Evolutionary conservation across 2,329 filamentous ascomycete genomes (phyloP).

Genomic region (Phialophora macrospora): DNA sequence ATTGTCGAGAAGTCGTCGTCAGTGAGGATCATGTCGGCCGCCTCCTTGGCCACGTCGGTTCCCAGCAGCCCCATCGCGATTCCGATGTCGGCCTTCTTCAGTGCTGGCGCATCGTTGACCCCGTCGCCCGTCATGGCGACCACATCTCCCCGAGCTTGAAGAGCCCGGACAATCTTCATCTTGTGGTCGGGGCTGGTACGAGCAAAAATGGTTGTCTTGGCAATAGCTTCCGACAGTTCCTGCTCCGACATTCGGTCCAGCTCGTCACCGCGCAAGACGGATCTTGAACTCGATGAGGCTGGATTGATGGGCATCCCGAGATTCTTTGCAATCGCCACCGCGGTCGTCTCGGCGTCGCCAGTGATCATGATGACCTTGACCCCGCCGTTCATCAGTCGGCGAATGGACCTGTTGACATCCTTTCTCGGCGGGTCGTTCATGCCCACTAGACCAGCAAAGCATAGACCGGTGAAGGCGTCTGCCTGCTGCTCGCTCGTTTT

Average conservation of each 20-base stretch:
- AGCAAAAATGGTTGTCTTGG: slow-evolving; percentile 90
- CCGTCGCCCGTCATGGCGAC: slow-evolving; percentile 99
- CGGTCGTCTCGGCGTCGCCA: slow-evolving; percentile 92
- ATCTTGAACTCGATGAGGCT: slow-evolving; percentile 54
- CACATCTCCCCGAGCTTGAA: slow-evolving; percentile 91
- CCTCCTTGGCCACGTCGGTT: slow-evolving; percentile 96
- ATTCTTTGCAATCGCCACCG: slow-evolving; percentile 89
- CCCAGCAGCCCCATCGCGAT: slow-evolving; percentile 95
- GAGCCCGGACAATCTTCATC: slow-evolving; percentile 89
- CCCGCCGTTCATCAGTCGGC: slow-evolving; percentile 86
- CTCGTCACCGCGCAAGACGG: slow-evolving; percentile 85
- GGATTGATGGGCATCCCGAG: slow-evolving; percentile 84
- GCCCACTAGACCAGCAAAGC: slow-evolving; percentile 89
- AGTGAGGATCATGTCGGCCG: slow-evolving; percentile 84
- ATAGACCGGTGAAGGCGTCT: slow-evolving; percentile 76
- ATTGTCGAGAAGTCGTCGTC: slow-evolving; percentile 93
- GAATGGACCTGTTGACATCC: slow-evolving; percentile 86
- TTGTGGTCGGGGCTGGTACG: slow-evolving; percentile 97
- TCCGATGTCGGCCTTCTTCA: slow-evolving; percentile 97
- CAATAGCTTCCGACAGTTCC: slow-evolving; percentile 82
- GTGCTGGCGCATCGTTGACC: slow-evolving; percentile 93
- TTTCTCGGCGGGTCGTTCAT: slow-evolving; percentile 97
- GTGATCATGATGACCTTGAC: slow-evolving; percentile 99
- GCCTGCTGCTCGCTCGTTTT: slow-evolving; percentile 62
- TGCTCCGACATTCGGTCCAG: slow-evolving; percentile 89